Base-by-base conservation (phyloP, 2,329 filamentous ascomycete species). In the Ascochyta clinopodiicola region DNA sequence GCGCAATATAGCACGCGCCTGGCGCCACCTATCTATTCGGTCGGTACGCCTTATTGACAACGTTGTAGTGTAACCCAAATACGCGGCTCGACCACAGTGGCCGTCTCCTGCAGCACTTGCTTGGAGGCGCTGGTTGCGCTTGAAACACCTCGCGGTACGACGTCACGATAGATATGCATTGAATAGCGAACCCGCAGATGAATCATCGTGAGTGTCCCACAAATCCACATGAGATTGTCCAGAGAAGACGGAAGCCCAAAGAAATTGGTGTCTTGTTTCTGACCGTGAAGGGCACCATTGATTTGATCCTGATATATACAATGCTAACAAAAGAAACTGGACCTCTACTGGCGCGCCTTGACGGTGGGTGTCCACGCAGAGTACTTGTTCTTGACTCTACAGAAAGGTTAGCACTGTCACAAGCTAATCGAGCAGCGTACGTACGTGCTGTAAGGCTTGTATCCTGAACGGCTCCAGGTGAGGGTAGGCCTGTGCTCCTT, bases 361-460 rank as follows among this genome's bases (percentile, higher is more conserved):
- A 74, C 79, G 22, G 78, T 75, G n/a, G 80, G 80, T 56, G 70
- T 71, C 80, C 80, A 82, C 15, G 80, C 67, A 29, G 70, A 61
- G 67, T 79, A 80, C 77, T 82, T 82, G 69, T 72, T 77, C 75
- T 81, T 82, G 56, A 74, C 75, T 43, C 80, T 82, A 64, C 49
- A 5, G 10, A 0, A 4, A 24, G 10, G 19, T 70, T 61, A 67
- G 63, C 32, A 51, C 19, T 29, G 10, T 38, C 9, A 15, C 8
- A 24, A 4, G 34, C 22, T 19, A 1, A 45, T 12, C 6, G 7
- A 2, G 15, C 27, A 49, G 29, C 29, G 29, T 31, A 88, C 93
- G 77, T 79, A 98, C 93, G 95, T 99, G 81, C 83, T 96, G 80
- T 97, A 99, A 31, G 95, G 87, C 82, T 91, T 96, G 82, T 88